Conservation (phyloP, 805 yeast genomes). For the Cyberlindnera lachancei region DNA sequence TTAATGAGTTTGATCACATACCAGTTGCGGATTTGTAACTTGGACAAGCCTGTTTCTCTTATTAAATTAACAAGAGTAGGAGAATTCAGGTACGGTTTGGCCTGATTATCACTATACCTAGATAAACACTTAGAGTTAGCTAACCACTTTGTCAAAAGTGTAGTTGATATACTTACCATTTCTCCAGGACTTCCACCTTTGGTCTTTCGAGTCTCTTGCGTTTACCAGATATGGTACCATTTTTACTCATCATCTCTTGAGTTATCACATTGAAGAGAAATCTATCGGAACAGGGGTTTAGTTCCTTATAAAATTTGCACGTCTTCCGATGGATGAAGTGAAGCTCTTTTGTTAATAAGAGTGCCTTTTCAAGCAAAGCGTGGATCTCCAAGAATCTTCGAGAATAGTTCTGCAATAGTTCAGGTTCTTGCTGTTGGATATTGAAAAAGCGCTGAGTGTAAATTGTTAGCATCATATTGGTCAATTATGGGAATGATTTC, state of each 20-base stretch:
- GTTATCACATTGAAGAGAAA: slow-evolving; percentile 1
- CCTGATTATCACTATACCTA: not conserved
- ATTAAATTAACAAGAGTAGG: not conserved
- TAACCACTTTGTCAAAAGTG: not conserved
- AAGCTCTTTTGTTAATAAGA: not conserved
- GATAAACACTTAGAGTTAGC: not conserved
- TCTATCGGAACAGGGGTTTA: not conserved
- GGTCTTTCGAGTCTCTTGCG: slow-evolving; percentile 1
- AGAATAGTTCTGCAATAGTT: not conserved
- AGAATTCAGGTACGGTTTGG: not conserved
- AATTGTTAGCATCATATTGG: not conserved
- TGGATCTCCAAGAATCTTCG: not conserved
- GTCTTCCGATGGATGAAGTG: not conserved
- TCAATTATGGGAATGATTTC: too few species aligned
- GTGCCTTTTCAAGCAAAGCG: not conserved
- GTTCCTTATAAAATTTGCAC: not conserved
- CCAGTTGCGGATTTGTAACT: slow-evolving; percentile 1
- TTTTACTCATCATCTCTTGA: slow-evolving; percentile 1
- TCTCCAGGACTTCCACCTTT: not conserved
- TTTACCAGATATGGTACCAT: not conserved
- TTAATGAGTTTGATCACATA: too few species aligned
- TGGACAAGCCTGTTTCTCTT: slow-evolving; percentile 1
- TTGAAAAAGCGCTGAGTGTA: not conserved
- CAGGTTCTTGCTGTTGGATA: slow-evolving; percentile 1
- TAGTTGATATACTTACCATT: not conserved